Conservation (phyloP, 169 alveolate species). For the Ophryocystis elektroscirrha region DNA sequence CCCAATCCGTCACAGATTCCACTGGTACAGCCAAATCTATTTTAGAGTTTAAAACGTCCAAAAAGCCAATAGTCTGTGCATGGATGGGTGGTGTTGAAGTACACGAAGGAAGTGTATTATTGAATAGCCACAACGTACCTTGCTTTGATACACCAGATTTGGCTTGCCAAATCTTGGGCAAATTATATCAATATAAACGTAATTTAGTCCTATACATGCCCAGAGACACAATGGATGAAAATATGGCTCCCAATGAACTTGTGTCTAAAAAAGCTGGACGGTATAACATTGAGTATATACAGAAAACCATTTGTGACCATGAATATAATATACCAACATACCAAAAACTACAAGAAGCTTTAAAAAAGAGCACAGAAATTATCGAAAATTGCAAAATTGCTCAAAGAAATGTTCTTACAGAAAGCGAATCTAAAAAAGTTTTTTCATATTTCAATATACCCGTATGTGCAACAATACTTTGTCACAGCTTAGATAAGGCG, state of each 20-base stretch:
- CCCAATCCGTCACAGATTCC: slow-evolving; percentile 14
- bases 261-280: neutral
- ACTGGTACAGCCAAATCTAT: slow-evolving; percentile 15
- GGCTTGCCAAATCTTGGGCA: slow-evolving; percentile 35
- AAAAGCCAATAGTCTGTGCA: neutral
- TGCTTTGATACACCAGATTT: slow-evolving; percentile 33
- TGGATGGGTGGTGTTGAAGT: slow-evolving; percentile 20
- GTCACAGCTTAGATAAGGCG: slow-evolving; percentile 12
- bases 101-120: slow-evolving; percentile 23
- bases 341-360: neutral
- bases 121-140: slow-evolving; percentile 29
- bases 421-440: slow-evolving; percentile 21
- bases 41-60: slow-evolving; percentile 3
- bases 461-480: slow-evolving; percentile 14
- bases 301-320: no score
- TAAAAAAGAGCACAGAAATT: slow-evolving; percentile 4
- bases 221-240: neutral
- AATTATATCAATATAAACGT: slow-evolving; percentile 18
- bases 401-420: slow-evolving; percentile 16
- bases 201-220: neutral
- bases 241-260: neutral
- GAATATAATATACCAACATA: no score
- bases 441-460: slow-evolving; percentile 23
- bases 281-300: no score
- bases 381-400: slow-evolving; percentile 8